Percentiles rank a stretch among this genome's conserved stretches.
Evolutionary conservation across 2,329 filamentous ascomycete genomes (phyloP).

Genomic region (Juglanconis sp.): DNA sequence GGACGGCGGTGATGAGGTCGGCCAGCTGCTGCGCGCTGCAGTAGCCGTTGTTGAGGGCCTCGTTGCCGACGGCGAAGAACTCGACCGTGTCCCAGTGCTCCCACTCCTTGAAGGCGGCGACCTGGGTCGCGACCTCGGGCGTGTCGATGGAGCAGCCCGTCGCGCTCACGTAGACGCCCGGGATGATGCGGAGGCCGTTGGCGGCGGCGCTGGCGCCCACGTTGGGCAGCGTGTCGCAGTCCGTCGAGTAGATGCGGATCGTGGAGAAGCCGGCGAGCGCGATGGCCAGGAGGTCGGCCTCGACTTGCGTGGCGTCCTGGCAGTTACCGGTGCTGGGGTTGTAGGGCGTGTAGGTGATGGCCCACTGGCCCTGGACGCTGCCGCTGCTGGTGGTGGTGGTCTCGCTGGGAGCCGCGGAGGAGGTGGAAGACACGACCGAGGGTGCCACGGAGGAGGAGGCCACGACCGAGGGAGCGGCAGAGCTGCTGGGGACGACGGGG

Average conservation of each 20-base stretch:
- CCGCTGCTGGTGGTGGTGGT: slow-evolving; percentile 31
- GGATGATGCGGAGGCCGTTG: slow-evolving; percentile 72
- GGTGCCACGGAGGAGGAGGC: slow-evolving; percentile 25
- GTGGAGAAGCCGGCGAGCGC: slow-evolving; percentile 63
- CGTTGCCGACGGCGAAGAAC: slow-evolving; percentile 85
- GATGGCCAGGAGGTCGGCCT: slow-evolving; percentile 59
- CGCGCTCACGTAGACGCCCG: slow-evolving; percentile 80
- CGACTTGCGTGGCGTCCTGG: slow-evolving; percentile 60
- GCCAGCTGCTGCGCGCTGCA: slow-evolving; percentile 63
- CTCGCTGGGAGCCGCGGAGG: slow-evolving; percentile 18
- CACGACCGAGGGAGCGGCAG: slow-evolving; percentile 24
- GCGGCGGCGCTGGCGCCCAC: slow-evolving; percentile 67
- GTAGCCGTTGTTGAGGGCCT: slow-evolving; percentile 76
- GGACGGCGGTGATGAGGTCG: slow-evolving; percentile 66
- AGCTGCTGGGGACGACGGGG: slow-evolving; percentile 46
- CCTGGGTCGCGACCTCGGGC: slow-evolving; percentile 67
- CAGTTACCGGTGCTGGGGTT: slow-evolving; percentile 53
- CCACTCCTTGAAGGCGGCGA: slow-evolving; percentile 70
- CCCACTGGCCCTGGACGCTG: slow-evolving; percentile 57
- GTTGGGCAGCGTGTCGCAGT: slow-evolving; percentile 77
- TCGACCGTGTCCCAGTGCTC: slow-evolving; percentile 71
- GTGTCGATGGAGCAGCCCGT: slow-evolving; percentile 55
- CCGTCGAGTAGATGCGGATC: slow-evolving; percentile 85
- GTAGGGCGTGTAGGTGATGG: slow-evolving; percentile 80
- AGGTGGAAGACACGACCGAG: slow-evolving; percentile 22